These are phyloP conservation scores for Phytophthora capsici DNA, from an alignment of 352 stramenopile species.

Conservation along the genomic window DNA sequence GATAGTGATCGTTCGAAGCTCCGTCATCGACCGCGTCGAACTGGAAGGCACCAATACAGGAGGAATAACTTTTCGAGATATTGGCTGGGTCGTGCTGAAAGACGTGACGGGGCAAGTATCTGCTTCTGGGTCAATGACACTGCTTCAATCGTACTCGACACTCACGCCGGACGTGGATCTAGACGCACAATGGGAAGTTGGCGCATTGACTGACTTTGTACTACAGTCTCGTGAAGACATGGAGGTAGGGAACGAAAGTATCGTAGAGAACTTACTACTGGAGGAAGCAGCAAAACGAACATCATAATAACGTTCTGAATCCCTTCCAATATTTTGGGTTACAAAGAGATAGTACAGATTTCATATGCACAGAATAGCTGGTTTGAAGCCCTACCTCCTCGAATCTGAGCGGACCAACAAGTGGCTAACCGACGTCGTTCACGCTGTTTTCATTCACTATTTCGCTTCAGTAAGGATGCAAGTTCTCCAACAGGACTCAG, in stretches of 20 bases:
- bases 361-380: no score
- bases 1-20: constrained; percentile 36
- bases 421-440: no score
- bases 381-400: no score
- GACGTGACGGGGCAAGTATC: constrained; percentile 19
- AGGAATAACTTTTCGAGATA: constrained; percentile 31
- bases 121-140: constrained; percentile 15
- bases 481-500: constrained; percentile 6
- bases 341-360: no score
- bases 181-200: constrained; percentile 42
- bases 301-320: not conserved
- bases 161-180: constrained; percentile 36
- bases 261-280: constrained; percentile 31
- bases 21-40: constrained; percentile 23
- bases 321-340: no score
- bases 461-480: constrained; percentile 10
- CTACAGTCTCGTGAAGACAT: constrained; percentile 34
- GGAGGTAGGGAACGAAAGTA: constrained; percentile 29
- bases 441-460: no score
- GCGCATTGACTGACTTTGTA: constrained; percentile 52
- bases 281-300: constrained; percentile 22
- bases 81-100: constrained; percentile 42
- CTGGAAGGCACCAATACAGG: not conserved
- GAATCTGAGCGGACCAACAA: no score
- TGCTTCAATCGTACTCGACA: constrained; percentile 38